Evolutionary conservation across 2,329 filamentous ascomycete genomes (phyloP).

Genomic region (Penicillium sp.): DNA sequence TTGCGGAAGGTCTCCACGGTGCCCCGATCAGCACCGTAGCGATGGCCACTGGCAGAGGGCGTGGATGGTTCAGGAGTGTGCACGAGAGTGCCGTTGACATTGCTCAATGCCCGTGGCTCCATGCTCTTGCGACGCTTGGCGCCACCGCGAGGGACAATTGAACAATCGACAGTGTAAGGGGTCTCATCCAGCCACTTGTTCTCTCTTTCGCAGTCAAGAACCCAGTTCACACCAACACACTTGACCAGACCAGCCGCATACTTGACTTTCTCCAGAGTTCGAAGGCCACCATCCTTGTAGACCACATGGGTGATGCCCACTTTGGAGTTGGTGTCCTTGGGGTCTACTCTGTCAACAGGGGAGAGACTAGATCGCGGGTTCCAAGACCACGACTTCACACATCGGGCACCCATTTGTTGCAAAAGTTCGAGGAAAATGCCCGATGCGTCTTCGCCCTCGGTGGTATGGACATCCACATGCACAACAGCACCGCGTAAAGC

Average conservation of each 20-base stretch:
- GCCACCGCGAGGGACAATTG: slow-evolving; percentile 63
- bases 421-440: slow-evolving; percentile 76
- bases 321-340: slow-evolving; percentile 40
- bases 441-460: slow-evolving; percentile 73
- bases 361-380: slow-evolving; percentile 51
- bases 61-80: slow-evolving; percentile 24
- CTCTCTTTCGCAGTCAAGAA: slow-evolving; percentile 74
- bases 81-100: slow-evolving; percentile 62
- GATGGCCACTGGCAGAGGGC: slow-evolving; percentile 26
- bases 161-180: slow-evolving; percentile 64
- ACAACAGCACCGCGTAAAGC: slow-evolving; percentile 68
- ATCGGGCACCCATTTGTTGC: slow-evolving; percentile 73
- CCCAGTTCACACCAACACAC: slow-evolving; percentile 84
- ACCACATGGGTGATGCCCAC: slow-evolving; percentile 82
- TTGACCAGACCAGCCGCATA: slow-evolving; percentile 68
- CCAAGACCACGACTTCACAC: slow-evolving; percentile 72
- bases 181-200: slow-evolving; percentile 71
- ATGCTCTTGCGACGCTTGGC: slow-evolving; percentile 72
- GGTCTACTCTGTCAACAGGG: slow-evolving; percentile 30
- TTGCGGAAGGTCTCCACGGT: slow-evolving; percentile 33
- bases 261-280: slow-evolving; percentile 74
- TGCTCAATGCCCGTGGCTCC: slow-evolving; percentile 67
- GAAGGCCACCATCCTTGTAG: slow-evolving; percentile 78
- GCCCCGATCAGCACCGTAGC: slow-evolving; percentile 26
- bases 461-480: slow-evolving; percentile 77